Percentiles rank a stretch among this genome's conserved stretches.
Conservation (phyloP, 2,329 filamentous ascomycete species). For the Penicillium sp. region DNA sequence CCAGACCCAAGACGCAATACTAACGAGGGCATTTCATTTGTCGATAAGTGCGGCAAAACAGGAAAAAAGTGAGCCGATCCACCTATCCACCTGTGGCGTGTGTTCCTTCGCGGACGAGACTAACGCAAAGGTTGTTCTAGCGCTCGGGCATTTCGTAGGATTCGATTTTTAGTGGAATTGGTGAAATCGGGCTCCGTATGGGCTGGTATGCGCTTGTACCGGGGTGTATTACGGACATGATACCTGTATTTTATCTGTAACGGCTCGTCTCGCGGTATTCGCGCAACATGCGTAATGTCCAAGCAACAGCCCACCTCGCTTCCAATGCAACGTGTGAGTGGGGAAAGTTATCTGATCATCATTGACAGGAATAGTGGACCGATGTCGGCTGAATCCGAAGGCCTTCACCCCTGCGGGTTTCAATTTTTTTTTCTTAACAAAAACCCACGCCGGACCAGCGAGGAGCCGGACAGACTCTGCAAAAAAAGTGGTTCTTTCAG, state of each 20-base stretch:
- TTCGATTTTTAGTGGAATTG: background rate
- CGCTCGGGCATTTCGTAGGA: background rate
- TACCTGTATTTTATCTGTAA: background rate
- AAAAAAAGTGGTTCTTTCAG: background rate
- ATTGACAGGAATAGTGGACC: conserved; percentile 5
- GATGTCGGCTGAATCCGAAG: conserved; percentile 8
- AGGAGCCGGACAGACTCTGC: background rate
- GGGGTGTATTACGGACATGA: background rate
- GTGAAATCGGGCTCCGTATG: background rate
- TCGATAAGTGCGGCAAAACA: background rate
- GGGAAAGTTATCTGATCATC: conserved; percentile 1
- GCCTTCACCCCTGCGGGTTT: background rate
- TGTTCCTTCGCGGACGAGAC: background rate
- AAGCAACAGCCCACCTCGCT: background rate
- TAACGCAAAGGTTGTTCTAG: background rate
- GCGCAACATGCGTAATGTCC: background rate
- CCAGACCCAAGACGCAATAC: background rate
- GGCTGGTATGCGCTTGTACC: background rate
- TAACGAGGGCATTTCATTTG: background rate
- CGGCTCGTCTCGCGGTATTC: background rate
- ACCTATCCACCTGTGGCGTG: background rate
- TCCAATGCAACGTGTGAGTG: background rate
- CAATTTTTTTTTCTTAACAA: background rate
- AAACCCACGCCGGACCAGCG: background rate
- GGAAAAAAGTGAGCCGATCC: background rate